Base-by-base conservation (phyloP, 2,329 filamentous ascomycete species). In the Ophiostoma australiae region DNA sequence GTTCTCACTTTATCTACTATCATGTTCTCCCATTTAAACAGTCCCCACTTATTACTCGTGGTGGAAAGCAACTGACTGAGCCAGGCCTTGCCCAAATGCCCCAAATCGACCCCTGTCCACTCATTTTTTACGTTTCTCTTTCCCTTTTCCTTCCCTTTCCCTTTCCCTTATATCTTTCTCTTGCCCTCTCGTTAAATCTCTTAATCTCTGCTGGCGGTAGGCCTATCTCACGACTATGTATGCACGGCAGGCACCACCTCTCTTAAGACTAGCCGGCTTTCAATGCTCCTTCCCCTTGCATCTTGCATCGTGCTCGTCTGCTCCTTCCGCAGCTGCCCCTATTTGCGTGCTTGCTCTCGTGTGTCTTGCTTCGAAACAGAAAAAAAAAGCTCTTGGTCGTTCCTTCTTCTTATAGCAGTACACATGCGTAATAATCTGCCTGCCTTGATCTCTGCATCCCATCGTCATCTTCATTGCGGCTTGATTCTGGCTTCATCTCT, bases 281-380 rank as follows among this genome's bases (percentile, higher is more conserved):
- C 35, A 63, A 27, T 63, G 58, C 6, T 33, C 58, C 27, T 63
- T 63, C 58, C 58, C 58, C 58, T 63, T 63, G 58, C 58, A 63
- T 63, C 44, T 63, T 63, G 58, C 27, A 63, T 63, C 58, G 27
- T 35, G 58, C 27, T 33, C 27, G 27, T 33, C 55, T 61, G 55
- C 48, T n/a, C 48, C 20, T 61, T 61, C 55, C 55, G 23, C 55
- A 33, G 15, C 27, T 63, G 27, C 58, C 58, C 58, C 58, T 63
- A 63, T 63, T 63, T 58, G 52, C 23, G 52, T 58, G 52, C 52
- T 58, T 20, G 20, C 48, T 58, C 52, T 15, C 3, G 2, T 27
- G 11, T 58, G n/a, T 58, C n/a, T 58, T 58, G 23, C 23, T 27
- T 58, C 23, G 52, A 58, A 58, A 27, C 52, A 31, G n/a, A 1